phyloP scores from a whole-genome alignment of 768 basidiomycete species.

The Tylopilus rubrobrunneus region DNA sequence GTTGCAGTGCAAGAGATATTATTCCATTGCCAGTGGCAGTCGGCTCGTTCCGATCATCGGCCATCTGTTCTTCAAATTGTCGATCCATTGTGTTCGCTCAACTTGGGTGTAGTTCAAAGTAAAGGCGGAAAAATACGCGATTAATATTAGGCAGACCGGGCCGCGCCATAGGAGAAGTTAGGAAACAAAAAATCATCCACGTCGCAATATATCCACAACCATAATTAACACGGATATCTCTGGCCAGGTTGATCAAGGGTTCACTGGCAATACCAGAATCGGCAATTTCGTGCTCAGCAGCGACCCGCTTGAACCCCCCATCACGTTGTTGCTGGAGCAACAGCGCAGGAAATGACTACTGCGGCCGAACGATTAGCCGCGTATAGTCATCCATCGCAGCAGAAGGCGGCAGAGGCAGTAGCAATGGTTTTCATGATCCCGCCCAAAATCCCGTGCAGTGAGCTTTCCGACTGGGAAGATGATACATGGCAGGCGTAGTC shows the following conservation, averaged over 20 bases:
- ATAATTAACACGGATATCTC: neutral
- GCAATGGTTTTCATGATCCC: neutral
- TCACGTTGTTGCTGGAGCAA: neutral
- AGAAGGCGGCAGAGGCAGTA: neutral
- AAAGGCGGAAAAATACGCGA: too few species aligned
- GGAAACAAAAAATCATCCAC: too few species aligned
- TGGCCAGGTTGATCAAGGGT: neutral
- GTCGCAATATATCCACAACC: neutral
- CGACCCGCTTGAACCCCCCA: neutral
- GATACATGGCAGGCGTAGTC: neutral
- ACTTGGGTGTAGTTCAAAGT: too few species aligned
- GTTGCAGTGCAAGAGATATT: too few species aligned
- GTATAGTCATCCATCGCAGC: neutral
- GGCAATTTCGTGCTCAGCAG: neutral
- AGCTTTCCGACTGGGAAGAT: neutral
- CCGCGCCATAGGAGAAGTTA: too few species aligned
- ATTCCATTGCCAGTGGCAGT: too few species aligned
- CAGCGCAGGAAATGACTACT: neutral
- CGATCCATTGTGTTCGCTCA: too few species aligned
- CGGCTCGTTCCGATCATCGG: too few species aligned
- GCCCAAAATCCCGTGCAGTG: neutral
- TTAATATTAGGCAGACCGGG: too few species aligned
- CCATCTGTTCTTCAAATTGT: too few species aligned
- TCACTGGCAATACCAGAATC: neutral
- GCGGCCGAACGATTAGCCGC: neutral